Evolutionary conservation across 2,329 filamentous ascomycete genomes (phyloP).

Genomic region (Arthroderma sp.): DNA sequence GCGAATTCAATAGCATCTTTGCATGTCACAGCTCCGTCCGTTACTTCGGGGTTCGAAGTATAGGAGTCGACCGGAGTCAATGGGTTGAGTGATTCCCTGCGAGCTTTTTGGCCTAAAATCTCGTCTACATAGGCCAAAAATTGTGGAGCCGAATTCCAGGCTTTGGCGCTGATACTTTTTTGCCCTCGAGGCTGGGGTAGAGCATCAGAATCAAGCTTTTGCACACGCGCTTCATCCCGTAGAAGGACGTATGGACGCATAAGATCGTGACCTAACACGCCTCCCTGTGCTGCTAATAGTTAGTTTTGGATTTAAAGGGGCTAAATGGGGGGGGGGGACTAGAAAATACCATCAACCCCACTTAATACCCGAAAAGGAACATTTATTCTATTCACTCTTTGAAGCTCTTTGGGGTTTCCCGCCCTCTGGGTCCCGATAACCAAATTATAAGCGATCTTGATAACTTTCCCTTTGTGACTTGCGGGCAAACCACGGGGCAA

Average conservation of each 20-base stretch:
- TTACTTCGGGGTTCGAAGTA: constrained; percentile 34
- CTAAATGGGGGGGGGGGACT: background rate
- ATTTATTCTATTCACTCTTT: constrained; percentile 74
- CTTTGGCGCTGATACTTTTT: constrained; percentile 27
- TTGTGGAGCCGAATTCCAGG: constrained; percentile 43
- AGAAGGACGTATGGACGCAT: constrained; percentile 89
- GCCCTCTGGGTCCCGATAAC: constrained; percentile 84
- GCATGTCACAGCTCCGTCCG: constrained; percentile 32
- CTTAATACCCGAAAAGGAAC: constrained; percentile 86
- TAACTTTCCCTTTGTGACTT: constrained; percentile 77
- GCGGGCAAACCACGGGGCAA: constrained; percentile 83
- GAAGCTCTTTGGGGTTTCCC: constrained; percentile 62
- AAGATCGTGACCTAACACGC: constrained; percentile 82
- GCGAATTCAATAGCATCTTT: constrained; percentile 85
- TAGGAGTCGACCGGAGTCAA: constrained; percentile 58
- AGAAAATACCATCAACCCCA: constrained; percentile 59
- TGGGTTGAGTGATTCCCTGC: constrained; percentile 43
- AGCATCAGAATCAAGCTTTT: constrained; percentile 31
- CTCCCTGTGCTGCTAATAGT: constrained; percentile 47
- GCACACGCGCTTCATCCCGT: constrained; percentile 63
- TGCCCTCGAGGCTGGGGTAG: constrained; percentile 26
- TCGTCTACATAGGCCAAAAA: constrained; percentile 69
- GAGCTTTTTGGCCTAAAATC: constrained; percentile 46
- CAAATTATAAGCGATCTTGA: constrained; percentile 85
- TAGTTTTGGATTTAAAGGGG: background rate